Evolutionary conservation across 106 monocot genomes (phyloP), one percentile per base, ranked within the genome.

Genomic region (Phalaenopsis equestris): DNA sequence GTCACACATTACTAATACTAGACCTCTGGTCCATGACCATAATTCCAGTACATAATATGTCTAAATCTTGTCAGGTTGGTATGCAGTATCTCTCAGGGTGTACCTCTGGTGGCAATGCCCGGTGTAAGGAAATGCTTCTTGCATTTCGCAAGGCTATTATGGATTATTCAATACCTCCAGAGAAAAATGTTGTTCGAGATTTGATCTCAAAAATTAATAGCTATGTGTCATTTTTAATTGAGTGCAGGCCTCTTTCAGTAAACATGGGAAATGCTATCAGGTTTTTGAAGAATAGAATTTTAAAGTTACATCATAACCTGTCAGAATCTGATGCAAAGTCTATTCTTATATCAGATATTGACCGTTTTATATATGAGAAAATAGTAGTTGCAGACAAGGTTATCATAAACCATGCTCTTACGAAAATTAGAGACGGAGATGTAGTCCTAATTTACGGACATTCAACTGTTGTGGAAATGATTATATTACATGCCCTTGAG

Each of bases 211-310:
- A 91, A 86, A 86, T 99, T 55, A 80, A 86, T 83, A 88, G 87
- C n/a, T 99, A 87, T 81, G 93, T 99, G 3, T 99, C 98, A 78
- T 99, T 91, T 86, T 83, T 99, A 76, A 93, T 89, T 77, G 93
- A 93, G 73, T 99, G 98, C 79, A 89, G 98, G 55, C 98, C 98
- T 21, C 94, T 95, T 68, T 99, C 94, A 38, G 86, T 95, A 36
- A 94, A 92, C 88, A 94, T 99, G 98, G 98, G 98, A 76, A 99
- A 97, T 85, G 98, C 93, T 82, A 93, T 99, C 64, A 90, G 84
- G 75, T 99, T 99, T 80, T 79, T 99, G 72, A 99, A 99, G 79
- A 91, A 80, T 80, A 84, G 93, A 19, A 95, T 99, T 79, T 86
- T 87, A 30, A 93, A 88, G 46, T 85, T 94, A 79, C 84, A 89